Evolutionary conservation across 1,284 basidiomycete species (phyloP), one percentile per base, ranked within the genome.

Genomic region (Exobasidium rhododendri): DNA sequence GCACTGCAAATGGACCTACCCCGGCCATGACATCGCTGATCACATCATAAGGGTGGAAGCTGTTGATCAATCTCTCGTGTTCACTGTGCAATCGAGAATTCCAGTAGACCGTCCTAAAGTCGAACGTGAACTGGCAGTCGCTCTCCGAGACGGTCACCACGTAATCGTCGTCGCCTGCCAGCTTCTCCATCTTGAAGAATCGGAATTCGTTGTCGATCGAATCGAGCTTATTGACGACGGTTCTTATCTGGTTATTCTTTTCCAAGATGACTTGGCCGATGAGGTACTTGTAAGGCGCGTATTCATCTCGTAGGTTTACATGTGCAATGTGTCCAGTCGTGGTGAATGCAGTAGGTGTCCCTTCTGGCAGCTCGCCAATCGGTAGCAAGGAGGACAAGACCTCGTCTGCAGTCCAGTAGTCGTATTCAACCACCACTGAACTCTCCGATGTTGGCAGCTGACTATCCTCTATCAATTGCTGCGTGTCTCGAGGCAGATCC

Each of bases 31-130:
- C 92, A 80, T 99, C 96, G 0, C 87, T 91, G 20, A 97, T 70
- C 20, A 87, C 86, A 59, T 93, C 89, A 32, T 66, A 68, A 1
- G 73, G 67, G 20, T 86, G 83, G 80, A 97, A 83, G 50, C 77
- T 89, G 20, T 84, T 79, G 44, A 97, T 88, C 14, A 99, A 83
- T 2, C 93, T 86, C 40, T 87, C 87, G 74, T 99, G 96, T 77
- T 99, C 96, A 0, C 87, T 87, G 67, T 92, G 90, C 35, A 98
- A 81, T 20, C 96, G 86, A 20, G 93, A 94, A 82, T 99, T 99
- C 93, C 94, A 98, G 81, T 98, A 98, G 2, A 98, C 96, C 71
- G 87, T 85, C 7, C 90, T 88, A 76, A 98, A 98, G 79, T 99
- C 94, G 73, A 99, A 97, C 0, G 85, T 88, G 80, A 97, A 98